Evolutionary conservation across 2,329 filamentous ascomycete genomes (phyloP), one percentile per base, ranked within the genome.

Genomic region (Colletotrichum paranaense): DNA sequence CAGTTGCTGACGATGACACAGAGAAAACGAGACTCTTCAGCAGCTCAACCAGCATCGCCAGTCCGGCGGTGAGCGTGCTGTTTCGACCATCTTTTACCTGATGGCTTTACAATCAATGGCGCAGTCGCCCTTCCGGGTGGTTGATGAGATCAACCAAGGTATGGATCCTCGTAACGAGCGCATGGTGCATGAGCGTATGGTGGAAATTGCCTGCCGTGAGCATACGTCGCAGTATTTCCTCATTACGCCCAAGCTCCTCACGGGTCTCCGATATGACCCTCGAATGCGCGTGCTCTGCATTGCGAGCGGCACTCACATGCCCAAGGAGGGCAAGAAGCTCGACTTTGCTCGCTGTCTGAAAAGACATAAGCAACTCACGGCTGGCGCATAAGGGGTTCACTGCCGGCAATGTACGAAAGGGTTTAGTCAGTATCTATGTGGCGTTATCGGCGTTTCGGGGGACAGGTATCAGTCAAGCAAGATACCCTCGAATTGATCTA

Each of bases 151-250:
- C 88, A 99, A 99, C 81, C 97, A 99, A 84, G 97, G 97, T 76
- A 99, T 99, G 97, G 97, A 99, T 82, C 97, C 96, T 56, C 92
- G 97, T 78, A 99, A 99, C 83, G 97, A 99, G 84, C 94, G 97
- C 77, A 97, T 98, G 91, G 95, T 99, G 19, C 97, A 99, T 84
- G 95, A 96, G 81, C 94, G 97, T 75, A 97, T 99, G 93, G 97
- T 99, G 9, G 95, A 98, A 79, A 98, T 99, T 80, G 97, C 97
- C 56, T 98, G 97, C 82, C 90, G 91, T 76, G 92, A 95, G 82
- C 91, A 93, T 81, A 91, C 91, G n/a, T 89, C 87, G 76, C 92
- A 93, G 84, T 99, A 99, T 85, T 99, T 99, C 86, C 91, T 99
- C 75, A 97, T 99, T 85, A 99, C 97, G 56, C 97, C 97, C 5